Base-by-base conservation (phyloP, 257 asterid genomes). In the Nyctanthes arbortristis region DNA sequence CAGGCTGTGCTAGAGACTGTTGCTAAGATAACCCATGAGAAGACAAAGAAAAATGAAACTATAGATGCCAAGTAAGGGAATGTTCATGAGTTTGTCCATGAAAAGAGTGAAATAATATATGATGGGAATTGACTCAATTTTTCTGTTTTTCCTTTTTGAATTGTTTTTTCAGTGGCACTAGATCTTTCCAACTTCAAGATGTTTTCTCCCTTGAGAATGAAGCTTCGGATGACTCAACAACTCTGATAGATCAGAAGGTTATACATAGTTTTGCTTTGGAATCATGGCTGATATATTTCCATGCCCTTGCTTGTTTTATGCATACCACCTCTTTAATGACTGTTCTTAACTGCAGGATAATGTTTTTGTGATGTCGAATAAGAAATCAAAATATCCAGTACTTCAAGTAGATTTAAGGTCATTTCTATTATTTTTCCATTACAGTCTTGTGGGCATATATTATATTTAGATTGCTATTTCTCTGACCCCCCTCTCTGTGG, bases 1-100 rank as follows among this genome's bases (percentile, higher is more conserved):
- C 87, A 92, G 98, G 98, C 96, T 66, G 92, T 81, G 63, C 68
- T 90, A 79, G 98, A 92, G 90, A 90, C 96, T 47, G 98, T 92
- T 71, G 96, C 87, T 66, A 90, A 84, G 80, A 78, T 92, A 73
- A 85, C 95, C 70, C 96, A 80, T 71, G 98, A 92, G 71, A 92
- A 87, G 80, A 71, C 66, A 61, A 91, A 85, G 91, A 92, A 86
- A 78, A 89, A 92, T 67, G 97, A 90, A 62, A 88, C 93, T 28
- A 81, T 76, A 29, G 95, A 87, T 74, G 76, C 90, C 20, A 92
- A 90, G 97, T 92, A 85, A 85, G 89, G 62, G 70, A 33, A 10
- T 60, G 54, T 18, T 16, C 39, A 65, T 59, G 65, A 39, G n/a
- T 66, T 72, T 35, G 6, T 49, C 57, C 63, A 49, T 61, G 5